Percentiles rank a stretch among this genome's conserved stretches.
Conservation (phyloP, 768 basidiomycete species). For the Candolleomyces eurysporus region DNA sequence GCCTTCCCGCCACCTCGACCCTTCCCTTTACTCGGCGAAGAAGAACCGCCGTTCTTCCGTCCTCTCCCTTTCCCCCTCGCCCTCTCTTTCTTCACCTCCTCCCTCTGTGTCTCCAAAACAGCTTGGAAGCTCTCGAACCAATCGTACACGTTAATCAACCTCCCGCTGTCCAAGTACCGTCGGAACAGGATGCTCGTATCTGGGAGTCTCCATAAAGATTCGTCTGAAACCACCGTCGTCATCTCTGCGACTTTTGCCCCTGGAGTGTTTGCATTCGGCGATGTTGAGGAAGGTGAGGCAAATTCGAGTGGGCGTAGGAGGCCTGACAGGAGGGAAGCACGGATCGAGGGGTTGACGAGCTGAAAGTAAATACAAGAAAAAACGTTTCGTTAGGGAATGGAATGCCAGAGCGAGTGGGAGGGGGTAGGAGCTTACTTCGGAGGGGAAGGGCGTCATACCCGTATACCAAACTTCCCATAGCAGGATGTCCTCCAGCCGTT, state of each 20-base stretch:
- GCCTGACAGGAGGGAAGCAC: constrained; percentile 58
- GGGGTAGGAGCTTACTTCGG: constrained; percentile 44
- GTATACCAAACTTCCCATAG: constrained; percentile 80
- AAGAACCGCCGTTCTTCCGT: not conserved
- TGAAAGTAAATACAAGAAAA: constrained; percentile 20
- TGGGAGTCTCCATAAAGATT: constrained; percentile 52
- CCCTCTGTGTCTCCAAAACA: constrained; percentile 61
- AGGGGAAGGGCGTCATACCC: constrained; percentile 59
- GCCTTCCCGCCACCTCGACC: not conserved
- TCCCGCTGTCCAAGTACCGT: constrained; percentile 76
- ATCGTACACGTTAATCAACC: constrained; percentile 84
- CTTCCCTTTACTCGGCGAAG: not conserved
- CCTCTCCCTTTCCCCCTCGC: constrained; percentile 10
- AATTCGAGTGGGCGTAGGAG: constrained; percentile 60
- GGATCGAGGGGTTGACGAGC: constrained; percentile 70
- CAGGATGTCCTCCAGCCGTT: constrained; percentile 48
- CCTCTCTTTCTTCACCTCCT: constrained; percentile 12
- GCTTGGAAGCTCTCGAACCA: constrained; percentile 80
- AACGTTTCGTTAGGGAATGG: not conserved
- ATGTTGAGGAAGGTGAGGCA: constrained; percentile 14
- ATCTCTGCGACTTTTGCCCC: not conserved
- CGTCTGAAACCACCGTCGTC: not conserved
- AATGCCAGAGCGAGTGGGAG: not conserved
- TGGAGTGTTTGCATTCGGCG: not conserved
- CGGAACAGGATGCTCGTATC: constrained; percentile 77